phyloP scores from a whole-genome alignment of 2,329 filamentous ascomycete genomes.

The Sclerotinia borealis region DNA sequence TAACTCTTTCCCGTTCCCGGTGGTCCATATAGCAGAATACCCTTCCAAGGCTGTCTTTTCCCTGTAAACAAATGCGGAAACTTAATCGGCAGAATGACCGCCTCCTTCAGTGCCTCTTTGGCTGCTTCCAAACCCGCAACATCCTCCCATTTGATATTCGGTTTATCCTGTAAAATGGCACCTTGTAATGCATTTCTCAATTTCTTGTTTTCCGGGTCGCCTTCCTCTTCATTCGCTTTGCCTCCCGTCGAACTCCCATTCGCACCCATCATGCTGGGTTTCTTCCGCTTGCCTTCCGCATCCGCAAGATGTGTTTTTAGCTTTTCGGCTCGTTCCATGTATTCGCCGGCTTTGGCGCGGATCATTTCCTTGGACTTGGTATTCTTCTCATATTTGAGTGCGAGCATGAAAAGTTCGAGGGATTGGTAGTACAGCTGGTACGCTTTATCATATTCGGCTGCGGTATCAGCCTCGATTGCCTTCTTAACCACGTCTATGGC shows the following conservation, averaged over 20 bases:
- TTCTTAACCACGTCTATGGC: slow-evolving; percentile 97
- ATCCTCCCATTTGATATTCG: slow-evolving; percentile 97
- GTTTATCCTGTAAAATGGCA: slow-evolving; percentile 89
- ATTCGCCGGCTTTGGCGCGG: slow-evolving; percentile 86
- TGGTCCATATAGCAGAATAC: slow-evolving; percentile 90
- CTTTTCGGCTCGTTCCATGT: slow-evolving; percentile 98
- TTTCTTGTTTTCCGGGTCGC: slow-evolving; percentile 95
- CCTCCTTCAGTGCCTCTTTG: slow-evolving; percentile 96
- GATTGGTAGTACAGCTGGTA: slow-evolving; percentile 95
- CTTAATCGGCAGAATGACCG: slow-evolving; percentile 95
- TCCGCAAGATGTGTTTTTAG: slow-evolving; percentile 84
- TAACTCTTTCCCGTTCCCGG: slow-evolving; percentile 98
- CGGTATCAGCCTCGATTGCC: slow-evolving; percentile 93
- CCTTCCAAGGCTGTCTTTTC: slow-evolving; percentile 97
- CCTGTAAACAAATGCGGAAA: slow-evolving; percentile 95
- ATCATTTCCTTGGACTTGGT: slow-evolving; percentile 96
- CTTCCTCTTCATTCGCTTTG: slow-evolving; percentile 53
- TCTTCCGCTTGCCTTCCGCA: slow-evolving; percentile 63
- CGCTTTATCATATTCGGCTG: slow-evolving; percentile 93
- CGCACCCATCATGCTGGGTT: slow-evolving; percentile 63
- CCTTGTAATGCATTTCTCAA: slow-evolving; percentile 83
- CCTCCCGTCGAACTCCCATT: slow-evolving; percentile 62
- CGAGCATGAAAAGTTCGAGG: slow-evolving; percentile 97
- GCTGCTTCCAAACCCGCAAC: slow-evolving; percentile 90
- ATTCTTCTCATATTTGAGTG: slow-evolving; percentile 99